Base-by-base conservation (phyloP, 2,329 filamentous ascomycete genomes). In the Trichophyton simii region DNA sequence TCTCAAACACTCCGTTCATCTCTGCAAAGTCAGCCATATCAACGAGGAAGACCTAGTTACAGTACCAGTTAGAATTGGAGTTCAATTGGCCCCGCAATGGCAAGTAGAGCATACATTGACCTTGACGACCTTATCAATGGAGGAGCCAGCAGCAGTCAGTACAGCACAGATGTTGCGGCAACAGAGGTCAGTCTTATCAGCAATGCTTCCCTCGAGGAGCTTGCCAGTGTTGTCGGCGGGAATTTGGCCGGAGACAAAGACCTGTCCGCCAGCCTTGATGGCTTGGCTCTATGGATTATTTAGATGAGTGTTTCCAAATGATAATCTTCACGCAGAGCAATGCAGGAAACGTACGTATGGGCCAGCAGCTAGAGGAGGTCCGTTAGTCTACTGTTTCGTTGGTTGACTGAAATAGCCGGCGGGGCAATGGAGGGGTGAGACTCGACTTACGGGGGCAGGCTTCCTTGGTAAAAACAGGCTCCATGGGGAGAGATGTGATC, bases 21-120 rank as follows among this genome's bases (percentile, higher is more conserved):
- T 86, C 83, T 58, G 82, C 85, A 72, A 97, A 97, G 77, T 94
- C 82, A 65, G 81, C 83, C 92, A 97, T 97, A 76, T 95, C 88
- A 58, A 87, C 87, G 64, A 97, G 78, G 82, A 96, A 97, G 72
- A 96, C 87, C 75, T 77, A 42, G 6, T 31, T 13, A 38, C 28
- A 57, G 8, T 22, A 20, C 11, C 60, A 41, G 48, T 42, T 20
- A 59, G 41, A 31, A 42, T 58, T 44, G 41, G 52, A 48, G 20
- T 22, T 22, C 46, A 25, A n/a, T 11, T 5, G 18, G 22, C 34
- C 42, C 13, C 36, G 3, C 13, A 25, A 22, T 25, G 15, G 9
- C n/a, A 15, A 38, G 20, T 3, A 25, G 11, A 20, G 42, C 73
- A 55, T 66, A 77, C 77, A 72, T 86, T 89, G 68, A 91, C 88